Evolutionary conservation across 345 rosid genomes (phyloP), one percentile per base, ranked within the genome.

Genomic region (Eucalyptus curtisii): DNA sequence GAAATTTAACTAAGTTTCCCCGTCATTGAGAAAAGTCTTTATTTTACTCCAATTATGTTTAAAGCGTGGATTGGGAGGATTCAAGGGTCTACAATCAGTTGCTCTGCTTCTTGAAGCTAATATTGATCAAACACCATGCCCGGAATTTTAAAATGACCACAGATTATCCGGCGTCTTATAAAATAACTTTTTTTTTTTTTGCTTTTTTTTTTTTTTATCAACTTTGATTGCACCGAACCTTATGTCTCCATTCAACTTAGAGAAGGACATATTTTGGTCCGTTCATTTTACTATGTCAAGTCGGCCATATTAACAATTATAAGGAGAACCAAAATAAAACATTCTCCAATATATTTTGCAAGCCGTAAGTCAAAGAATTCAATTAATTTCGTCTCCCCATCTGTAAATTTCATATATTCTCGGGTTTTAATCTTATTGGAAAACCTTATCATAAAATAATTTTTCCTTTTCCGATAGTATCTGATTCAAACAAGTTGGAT

Each of bases 391-490:
- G 31, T 66, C 5, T 66, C 44, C 80, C 80, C 17, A 68, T 68
- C 20, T 0, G 6, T 17, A 40, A 68, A 4, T 68, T 68, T 15
- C 80, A 4, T 33, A 68, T 5, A 33, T 68, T 33, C 13, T 68
- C 8, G 80, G 24, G 44, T 3, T 68, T 68, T 16, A 4, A 68
- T 31, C 8, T 31, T 14, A 4, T 33, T 4, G 4, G 42, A 68
- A 15, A 31, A 68, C 33, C 42, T 33, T 68, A 31, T 1, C 12
- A 9, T 68, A 68, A 68, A 68, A 17, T 33, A 20, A 4, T 1
- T 7, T 31, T 66, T 66, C 24, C 79, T 0, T 66, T 66, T 31
- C 2, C 10, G 17, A 64, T 1, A 0, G 0, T 13, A 66, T 31
- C 19, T 31, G 20, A 66, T 66, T 16, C 12, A 16, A 68, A 31